phyloP scores from a whole-genome alignment of 345 rosid genomes.

The Camelina laxa region DNA sequence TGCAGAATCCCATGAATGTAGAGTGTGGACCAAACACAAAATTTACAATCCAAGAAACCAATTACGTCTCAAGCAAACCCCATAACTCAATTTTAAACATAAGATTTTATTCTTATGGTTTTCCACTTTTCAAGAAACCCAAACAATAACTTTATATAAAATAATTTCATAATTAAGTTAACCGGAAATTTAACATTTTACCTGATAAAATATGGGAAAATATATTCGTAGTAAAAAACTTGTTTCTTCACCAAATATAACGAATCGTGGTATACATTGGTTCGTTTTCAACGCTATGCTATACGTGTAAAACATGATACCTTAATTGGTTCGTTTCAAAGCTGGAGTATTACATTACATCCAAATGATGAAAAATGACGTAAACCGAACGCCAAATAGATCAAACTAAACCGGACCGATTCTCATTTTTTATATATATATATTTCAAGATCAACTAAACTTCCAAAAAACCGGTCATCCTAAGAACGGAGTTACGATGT shows the following conservation, averaged over 20 bases:
- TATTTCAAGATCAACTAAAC: constrained; percentile 35
- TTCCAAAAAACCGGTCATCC: constrained; percentile 93
- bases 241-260: constrained; percentile 3
- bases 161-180: neutral
- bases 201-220: neutral
- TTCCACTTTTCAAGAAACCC: constrained; percentile 40
- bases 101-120: constrained; percentile 33
- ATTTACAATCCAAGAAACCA: constrained; percentile 45
- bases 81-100: constrained; percentile 19
- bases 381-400: constrained; percentile 16
- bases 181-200: neutral
- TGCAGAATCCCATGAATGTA: constrained; percentile 31
- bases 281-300: constrained; percentile 12
- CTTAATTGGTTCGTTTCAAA: constrained; percentile 18
- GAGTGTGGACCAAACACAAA: constrained; percentile 36
- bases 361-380: neutral
- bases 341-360: neutral
- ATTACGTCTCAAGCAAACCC: constrained; percentile 40
- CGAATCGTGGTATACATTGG: neutral
- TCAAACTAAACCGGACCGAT: constrained; percentile 30
- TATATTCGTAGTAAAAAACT: neutral
- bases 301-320: neutral
- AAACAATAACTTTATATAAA: neutral
- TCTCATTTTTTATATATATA: neutral
- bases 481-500: constrained; percentile 76